A percentile compares a stretch with the other conserved stretches of the same genome.
Evolutionary conservation across 139 green algal genomes (phyloP).

Genomic region (Coelastrella sp.): DNA sequence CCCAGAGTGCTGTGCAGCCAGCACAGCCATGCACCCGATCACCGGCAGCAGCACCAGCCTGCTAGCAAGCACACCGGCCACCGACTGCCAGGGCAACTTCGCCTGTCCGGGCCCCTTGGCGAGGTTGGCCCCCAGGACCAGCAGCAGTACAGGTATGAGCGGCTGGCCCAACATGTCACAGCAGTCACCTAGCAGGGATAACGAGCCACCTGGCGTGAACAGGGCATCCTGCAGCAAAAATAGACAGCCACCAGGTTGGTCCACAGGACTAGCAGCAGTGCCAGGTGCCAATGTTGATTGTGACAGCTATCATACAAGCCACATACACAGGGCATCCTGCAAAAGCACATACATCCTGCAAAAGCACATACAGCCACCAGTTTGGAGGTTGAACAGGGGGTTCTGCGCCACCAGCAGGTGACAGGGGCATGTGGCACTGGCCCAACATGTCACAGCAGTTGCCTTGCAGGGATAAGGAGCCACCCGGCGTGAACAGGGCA

Average conservation of each 20-base stretch:
- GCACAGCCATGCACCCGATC: not conserved
- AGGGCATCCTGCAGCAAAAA: constrained; percentile 36
- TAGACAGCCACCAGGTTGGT: not conserved
- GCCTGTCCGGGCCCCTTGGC: not conserved
- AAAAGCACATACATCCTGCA: too few species aligned
- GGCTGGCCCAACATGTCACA: constrained; percentile 21
- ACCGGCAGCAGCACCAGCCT: constrained; percentile 34
- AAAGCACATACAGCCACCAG: too few species aligned
- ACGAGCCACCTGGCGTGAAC: not conserved
- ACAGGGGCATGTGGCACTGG: constrained; percentile 13
- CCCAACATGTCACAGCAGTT: constrained; percentile 4
- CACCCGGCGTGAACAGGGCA: constrained; percentile 17
- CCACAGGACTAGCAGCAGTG: constrained; percentile 40
- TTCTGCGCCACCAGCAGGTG: too few species aligned
- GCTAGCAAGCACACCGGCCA: not conserved
- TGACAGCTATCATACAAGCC: too few species aligned
- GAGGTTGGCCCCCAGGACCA: constrained; percentile 44
- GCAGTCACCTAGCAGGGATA: not conserved
- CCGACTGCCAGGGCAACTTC: not conserved
- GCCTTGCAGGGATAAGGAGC: not conserved
- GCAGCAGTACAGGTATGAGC: constrained; percentile 37
- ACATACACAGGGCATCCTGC: too few species aligned
- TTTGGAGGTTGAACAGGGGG: too few species aligned
- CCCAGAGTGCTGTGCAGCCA: not conserved
- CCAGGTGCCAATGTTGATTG: too few species aligned